Base-by-base conservation (phyloP, 1,284 basidiomycete species). In the Trichosporon sp. region DNA sequence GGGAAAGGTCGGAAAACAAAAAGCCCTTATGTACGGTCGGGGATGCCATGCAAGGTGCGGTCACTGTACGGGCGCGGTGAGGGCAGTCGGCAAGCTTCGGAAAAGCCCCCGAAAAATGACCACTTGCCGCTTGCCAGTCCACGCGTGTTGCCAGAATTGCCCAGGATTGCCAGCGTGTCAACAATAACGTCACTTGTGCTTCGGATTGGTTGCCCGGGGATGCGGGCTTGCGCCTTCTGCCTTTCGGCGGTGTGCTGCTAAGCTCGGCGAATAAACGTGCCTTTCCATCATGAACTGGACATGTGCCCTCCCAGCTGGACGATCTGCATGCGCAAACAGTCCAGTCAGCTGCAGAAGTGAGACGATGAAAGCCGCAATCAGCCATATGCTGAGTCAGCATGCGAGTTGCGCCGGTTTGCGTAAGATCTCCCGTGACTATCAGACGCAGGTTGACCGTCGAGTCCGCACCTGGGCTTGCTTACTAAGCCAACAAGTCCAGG, bases 161-260 rank as follows among this genome's bases (percentile, higher is more conserved):
- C 26, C 26, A 26, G 26, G 26, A 26, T 37, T 37, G 35, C 38
- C 43, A 37, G 59, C 32, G 32, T 63, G 59, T 63, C 59, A 63
- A 63, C 59, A 63, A 63, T 63, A 63, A 63, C 59, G 59, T 63
- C 59, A 63, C 59, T 35, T 35, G 16, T n/a, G 31, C 31, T 11
- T 35, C 12, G 59, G 59, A 63, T 63, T 63, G 32, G 59, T 63
- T n/a, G 31, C 31, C 59, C 59, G 16, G 26, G 35, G 6, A 7
- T 37, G 35, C 35, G 8, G 6, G 10, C 10, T 21, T 21, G 56
- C 16, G 46, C 46, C 46, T 8, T n/a, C 46, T 12, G 46, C 46
- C 38, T 40, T 40, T 12, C 8, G 38, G 10, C 12, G 38, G 8
- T 2, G 12, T 40, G 43, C 43, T 46, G 43, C 16, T 19, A 1